Conservation (phyloP, 495 filamentous ascomycete species). For the Penicillium roqueforti region DNA sequence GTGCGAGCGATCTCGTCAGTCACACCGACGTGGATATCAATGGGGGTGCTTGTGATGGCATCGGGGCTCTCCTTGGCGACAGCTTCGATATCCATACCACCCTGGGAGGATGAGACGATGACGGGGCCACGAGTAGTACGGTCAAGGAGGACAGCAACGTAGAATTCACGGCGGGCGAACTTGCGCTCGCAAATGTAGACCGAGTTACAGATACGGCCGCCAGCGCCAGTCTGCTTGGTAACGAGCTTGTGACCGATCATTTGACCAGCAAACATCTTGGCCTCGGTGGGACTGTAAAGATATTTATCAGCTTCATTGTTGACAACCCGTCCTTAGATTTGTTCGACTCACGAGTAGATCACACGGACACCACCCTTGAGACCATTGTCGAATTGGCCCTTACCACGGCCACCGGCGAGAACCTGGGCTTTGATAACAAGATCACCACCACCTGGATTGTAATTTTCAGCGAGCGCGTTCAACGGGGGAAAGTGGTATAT, state of each 20-base stretch:
- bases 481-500: not conserved
- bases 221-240: constrained; percentile 96
- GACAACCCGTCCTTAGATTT: not conserved
- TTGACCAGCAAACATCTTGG: constrained; percentile 96
- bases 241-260: constrained; percentile 99
- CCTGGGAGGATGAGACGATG: constrained; percentile 95
- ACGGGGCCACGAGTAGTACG: constrained; percentile 85
- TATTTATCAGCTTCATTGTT: constrained; percentile 16
- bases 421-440: constrained; percentile 99
- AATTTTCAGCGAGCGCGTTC: constrained; percentile 23
- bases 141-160: constrained; percentile 97
- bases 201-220: constrained; percentile 85
- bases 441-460: constrained; percentile 68
- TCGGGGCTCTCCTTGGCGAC: constrained; percentile 97
- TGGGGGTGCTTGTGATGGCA: constrained; percentile 86
- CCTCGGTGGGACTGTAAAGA: constrained; percentile 61
- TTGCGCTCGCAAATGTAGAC: constrained; percentile 99
- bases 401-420: constrained; percentile 93
- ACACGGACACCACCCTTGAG: constrained; percentile 97
- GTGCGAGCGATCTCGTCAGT: constrained; percentile 89
- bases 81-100: constrained; percentile 97
- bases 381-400: constrained; percentile 95
- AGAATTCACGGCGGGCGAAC: constrained; percentile 98
- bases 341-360: constrained; percentile 76
- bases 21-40: constrained; percentile 91